These are phyloP conservation scores for Amanita inopinata DNA, from an alignment of 768 basidiomycete species.

Conservation along the genomic window DNA sequence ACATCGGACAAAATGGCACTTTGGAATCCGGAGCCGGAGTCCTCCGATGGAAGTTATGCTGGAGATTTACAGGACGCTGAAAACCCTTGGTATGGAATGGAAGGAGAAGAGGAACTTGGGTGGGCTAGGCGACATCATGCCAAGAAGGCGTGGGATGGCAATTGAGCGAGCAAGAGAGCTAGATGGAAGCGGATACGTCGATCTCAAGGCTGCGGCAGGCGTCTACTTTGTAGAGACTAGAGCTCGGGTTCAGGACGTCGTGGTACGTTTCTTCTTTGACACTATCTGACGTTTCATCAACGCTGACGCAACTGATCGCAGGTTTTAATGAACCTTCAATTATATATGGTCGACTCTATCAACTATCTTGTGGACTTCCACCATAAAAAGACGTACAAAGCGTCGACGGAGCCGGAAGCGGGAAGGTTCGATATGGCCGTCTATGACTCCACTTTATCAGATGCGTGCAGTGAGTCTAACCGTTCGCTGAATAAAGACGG, in stretches of 20 bases:
- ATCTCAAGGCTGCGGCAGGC: conserved; percentile 58
- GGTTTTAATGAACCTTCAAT: conserved; percentile 95
- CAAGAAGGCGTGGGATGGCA: conserved; percentile 20
- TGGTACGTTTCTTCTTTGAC: conserved; percentile 49
- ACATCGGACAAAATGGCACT: conserved; percentile 91
- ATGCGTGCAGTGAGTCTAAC: conserved; percentile 46
- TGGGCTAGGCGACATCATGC: conserved; percentile 49
- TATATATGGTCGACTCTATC: conserved; percentile 91
- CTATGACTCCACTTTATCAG: conserved; percentile 36
- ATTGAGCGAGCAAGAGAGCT: conserved; percentile 56
- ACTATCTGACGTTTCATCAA: neutral
- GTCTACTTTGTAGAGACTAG: conserved; percentile 94
- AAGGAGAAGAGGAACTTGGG: conserved; percentile 79
- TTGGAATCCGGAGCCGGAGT: conserved; percentile 88
- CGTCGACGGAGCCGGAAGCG: conserved; percentile 55
- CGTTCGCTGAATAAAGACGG: conserved; percentile 46
- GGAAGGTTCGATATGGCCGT: conserved; percentile 63
- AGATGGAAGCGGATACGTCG: conserved; percentile 51
- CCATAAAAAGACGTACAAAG: conserved; percentile 90
- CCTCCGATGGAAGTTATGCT: conserved; percentile 99
- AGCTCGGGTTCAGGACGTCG: conserved; percentile 81
- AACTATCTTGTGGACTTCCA: conserved; percentile 99
- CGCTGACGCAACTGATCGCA: conserved; percentile 20
- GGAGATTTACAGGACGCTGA: conserved; percentile 91
- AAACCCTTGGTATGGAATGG: conserved; percentile 94